A percentile compares a stretch with the other conserved stretches of the same genome.
These are phyloP conservation scores for Phytophthora lateralis DNA, from an alignment of 352 stramenopile genomes.

Conservation along the genomic window DNA sequence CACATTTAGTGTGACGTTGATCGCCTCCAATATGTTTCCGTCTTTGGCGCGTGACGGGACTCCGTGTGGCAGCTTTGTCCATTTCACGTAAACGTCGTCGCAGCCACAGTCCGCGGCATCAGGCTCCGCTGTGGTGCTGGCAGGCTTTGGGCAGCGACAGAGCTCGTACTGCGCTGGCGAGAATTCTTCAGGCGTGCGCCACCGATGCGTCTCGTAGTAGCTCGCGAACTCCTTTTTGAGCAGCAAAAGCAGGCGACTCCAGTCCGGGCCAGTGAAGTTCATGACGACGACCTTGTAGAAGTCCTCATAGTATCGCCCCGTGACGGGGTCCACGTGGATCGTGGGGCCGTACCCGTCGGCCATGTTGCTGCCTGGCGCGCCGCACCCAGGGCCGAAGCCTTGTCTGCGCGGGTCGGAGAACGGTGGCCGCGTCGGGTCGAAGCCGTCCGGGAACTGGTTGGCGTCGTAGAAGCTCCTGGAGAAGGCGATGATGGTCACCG, in stretches of 20 bases:
- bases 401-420: slow-evolving; percentile 62
- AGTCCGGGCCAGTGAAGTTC: slow-evolving; percentile 92
- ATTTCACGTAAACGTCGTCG: slow-evolving; percentile 52
- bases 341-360: slow-evolving; percentile 53
- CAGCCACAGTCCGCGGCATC: slow-evolving; percentile 2
- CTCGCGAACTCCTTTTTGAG: slow-evolving; percentile 95
- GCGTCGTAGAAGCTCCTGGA: slow-evolving; percentile 87
- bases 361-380: slow-evolving; percentile 22
- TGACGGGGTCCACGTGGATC: slow-evolving; percentile 62
- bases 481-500: slow-evolving; percentile 93
- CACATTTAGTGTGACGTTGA: slow-evolving; percentile 99
- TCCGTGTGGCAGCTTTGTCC: slow-evolving; percentile 63
- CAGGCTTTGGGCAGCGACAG: slow-evolving; percentile 28
- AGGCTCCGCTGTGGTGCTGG: not conserved
- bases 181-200: slow-evolving; percentile 56
- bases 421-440: slow-evolving; percentile 42
- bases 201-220: slow-evolving; percentile 88
- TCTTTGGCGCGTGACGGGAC: slow-evolving; percentile 92
- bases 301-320: slow-evolving; percentile 70
- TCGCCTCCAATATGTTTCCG: slow-evolving; percentile 98
- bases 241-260: slow-evolving; percentile 85
- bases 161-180: slow-evolving; percentile 66
- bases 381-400: slow-evolving; percentile 48
- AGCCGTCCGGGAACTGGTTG: slow-evolving; percentile 66
- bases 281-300: slow-evolving; percentile 87